phyloP scores from a whole-genome alignment of 345 rosid genomes.

The Brassica carinata region DNA sequence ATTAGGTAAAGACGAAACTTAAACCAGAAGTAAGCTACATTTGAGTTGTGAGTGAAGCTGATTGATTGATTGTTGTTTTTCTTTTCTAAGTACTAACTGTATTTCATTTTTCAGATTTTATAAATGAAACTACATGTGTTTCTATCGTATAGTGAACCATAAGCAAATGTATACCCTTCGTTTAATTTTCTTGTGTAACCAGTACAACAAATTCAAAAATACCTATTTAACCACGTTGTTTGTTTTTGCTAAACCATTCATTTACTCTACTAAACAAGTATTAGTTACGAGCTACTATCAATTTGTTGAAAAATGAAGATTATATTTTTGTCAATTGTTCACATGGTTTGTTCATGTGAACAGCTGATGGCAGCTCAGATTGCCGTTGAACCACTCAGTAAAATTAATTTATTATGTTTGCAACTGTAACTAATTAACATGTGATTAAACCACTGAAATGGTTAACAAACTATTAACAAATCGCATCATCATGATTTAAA shows the following conservation, averaged over 20 bases:
- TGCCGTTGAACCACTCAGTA: background rate
- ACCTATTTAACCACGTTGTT: background rate
- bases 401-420: background rate
- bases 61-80: constrained; percentile 25
- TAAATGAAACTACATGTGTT: background rate
- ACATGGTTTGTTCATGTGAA: background rate
- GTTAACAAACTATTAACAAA: background rate
- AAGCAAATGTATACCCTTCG: background rate
- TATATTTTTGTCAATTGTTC: background rate
- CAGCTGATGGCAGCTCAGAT: background rate
- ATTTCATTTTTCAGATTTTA: constrained; percentile 7
- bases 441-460: background rate
- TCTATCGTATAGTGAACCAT: no score
- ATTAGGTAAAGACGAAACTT: background rate
- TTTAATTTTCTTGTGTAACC: background rate
- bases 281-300: no score
- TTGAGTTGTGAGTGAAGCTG: constrained; percentile 22
- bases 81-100: background rate
- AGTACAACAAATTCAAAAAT: background rate
- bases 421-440: background rate
- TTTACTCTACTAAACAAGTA: no score
- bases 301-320: background rate
- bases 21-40: constrained; percentile 12
- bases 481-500: background rate
- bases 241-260: background rate